Evolutionary conservation across 345 rosid genomes (phyloP), one percentile per base, ranked within the genome.

Genomic region (Pugionium dolabratum): DNA sequence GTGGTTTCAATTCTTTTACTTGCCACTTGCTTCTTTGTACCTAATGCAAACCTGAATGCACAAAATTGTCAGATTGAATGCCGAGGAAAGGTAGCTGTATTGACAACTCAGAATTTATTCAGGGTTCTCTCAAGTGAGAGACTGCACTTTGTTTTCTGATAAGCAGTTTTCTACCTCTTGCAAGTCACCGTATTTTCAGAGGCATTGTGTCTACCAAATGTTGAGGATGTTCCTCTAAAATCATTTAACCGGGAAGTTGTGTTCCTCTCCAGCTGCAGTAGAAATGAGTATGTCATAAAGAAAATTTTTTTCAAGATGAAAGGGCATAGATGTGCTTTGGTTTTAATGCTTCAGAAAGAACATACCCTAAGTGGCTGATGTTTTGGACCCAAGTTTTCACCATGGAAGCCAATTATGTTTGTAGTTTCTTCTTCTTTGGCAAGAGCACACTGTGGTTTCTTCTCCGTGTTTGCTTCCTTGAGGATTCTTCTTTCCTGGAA

Each of bases 391-490:
- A 53, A 48, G 51, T 56, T 76, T 53, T 79, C 82, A 49, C 71
- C 56, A 50, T 66, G n/a, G 56, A 51, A 26, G 32, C 52, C 67
- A 28, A 74, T 28, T 54, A 40, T 59, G 62, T 27, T 33, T 35
- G 53, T 11, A 11, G 76, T 31, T 34, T 71, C 72, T 48, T 71
- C 72, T 48, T 83, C 91, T 70, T 79, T 76, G 52, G 60, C 30
- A 34, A 84, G 79, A 47, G 70, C 55, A 66, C 10, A 69, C 35
- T 64, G 66, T 18, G 78, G 76, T 71, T 84, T 94, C 79, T 80
- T 90, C 79, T 85, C 97, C 46, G 68, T 48, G 67, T 77, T 88
- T 62, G 95, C 84, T 76, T 86, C 97, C 79, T 94, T 94, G 35
- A 85, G 84, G 64, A 88, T 80, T 57, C 67, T 37, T 66, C 96